Base-by-base conservation (phyloP, 2,329 filamentous ascomycete genomes). In the Lachnum nothofagi region DNA sequence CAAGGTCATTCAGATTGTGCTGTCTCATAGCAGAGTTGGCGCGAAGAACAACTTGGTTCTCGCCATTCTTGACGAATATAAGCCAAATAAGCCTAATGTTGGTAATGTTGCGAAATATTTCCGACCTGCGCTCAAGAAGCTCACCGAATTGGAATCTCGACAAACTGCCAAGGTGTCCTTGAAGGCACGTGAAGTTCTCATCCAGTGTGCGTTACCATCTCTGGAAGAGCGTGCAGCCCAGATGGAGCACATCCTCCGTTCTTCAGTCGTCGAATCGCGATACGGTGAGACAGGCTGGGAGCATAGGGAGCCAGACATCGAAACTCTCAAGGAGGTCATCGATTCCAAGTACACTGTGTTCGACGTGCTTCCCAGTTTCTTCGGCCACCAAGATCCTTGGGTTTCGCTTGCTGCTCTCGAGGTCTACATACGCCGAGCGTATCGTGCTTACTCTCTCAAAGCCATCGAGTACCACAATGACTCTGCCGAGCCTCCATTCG, bases 261-360 rank as follows among this genome's bases (percentile, higher is more conserved):
- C 91, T 22, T 91, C 93, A 0, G 93, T 98, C 19, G 82, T 96
- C 6, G 90, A 98, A 69, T 95, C 91, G n/a, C 85, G 88, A 60
- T 98, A 98, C 64, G 93, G 93, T 51, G 93, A 98, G 77, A 91
- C 88, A 52, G 91, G 91, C 44, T 95, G 88, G 87, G 91, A 96
- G 56, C 93, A 98, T 72, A 80, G 93, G 58, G 88, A 96, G 70
- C 93, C 93, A 41, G 88, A 86, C 70, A 74, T 95, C 46, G 86
- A 94, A 19, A 77, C 95, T 56, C 85, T 98, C 72, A 95, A 95
- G 76, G 93, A 98, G 70, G 91, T 98, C 25, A 89, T 98, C 44
- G 93, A 98, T 70, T 97, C 93, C 46, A 95, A 95, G 73, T 97
- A 94, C 75, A 97, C 91, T 35, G 93, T 98, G 56, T 95, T 96